phyloP scores from a whole-genome alignment of 139 green algal species.

The Chlamydomonas sphaeroides region DNA sequence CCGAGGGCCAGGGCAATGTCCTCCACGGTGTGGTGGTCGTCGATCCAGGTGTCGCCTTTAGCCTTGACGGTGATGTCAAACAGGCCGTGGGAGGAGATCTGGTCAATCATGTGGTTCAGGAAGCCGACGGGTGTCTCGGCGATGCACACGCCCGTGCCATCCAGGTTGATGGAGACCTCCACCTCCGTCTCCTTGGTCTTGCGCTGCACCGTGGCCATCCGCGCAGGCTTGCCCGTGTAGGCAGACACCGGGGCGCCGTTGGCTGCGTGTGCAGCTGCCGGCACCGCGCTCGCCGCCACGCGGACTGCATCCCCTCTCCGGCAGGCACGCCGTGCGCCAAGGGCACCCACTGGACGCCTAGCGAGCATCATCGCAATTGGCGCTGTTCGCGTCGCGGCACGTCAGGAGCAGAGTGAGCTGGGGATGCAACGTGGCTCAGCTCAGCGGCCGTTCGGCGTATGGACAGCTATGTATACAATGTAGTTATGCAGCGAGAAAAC shows the following conservation, averaged over 20 bases:
- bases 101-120: slow-evolving; percentile 99
- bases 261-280: no score
- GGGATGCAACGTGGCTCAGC: no score
- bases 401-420: no score
- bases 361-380: no score
- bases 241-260: not conserved
- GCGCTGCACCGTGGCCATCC: slow-evolving; percentile 57
- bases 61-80: slow-evolving; percentile 87
- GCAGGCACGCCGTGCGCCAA: no score
- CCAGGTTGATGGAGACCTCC: slow-evolving; percentile 89
- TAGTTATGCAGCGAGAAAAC: no score
- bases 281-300: no score
- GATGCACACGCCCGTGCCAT: slow-evolving; percentile 89
- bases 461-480: no score
- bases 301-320: no score
- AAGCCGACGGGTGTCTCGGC: slow-evolving; percentile 88
- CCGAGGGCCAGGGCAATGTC: slow-evolving; percentile 91
- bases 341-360: no score
- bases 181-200: slow-evolving; percentile 95
- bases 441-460: no score
- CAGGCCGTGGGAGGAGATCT: slow-evolving; percentile 90
- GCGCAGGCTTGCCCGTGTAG: slow-evolving; percentile 2
- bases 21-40: slow-evolving; percentile 99
- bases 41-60: slow-evolving; percentile 95
- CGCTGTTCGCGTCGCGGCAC: no score